Evolutionary conservation across 1,139 yeast species (phyloP).

Genomic region (Debaryomyces singareniensis): DNA sequence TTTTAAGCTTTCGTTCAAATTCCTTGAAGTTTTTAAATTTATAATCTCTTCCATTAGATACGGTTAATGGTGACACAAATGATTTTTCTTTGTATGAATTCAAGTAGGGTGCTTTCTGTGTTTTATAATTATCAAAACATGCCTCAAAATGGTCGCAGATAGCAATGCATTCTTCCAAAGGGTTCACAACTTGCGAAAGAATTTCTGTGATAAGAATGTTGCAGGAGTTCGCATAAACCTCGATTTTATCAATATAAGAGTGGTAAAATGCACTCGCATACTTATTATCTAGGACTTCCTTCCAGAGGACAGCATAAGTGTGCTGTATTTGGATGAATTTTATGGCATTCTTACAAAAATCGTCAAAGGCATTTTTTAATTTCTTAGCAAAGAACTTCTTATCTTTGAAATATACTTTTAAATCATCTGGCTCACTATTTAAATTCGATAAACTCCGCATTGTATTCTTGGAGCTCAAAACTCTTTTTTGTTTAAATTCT

Average conservation of each 20-base stretch:
- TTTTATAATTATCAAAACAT: slow-evolving; percentile 6
- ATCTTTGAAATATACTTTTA: too few relatives aligned
- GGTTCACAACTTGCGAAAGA: slow-evolving; percentile 7
- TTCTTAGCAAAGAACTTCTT: slow-evolving; percentile 5
- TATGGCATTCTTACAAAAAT: slow-evolving; percentile 3
- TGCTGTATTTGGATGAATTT: slow-evolving; percentile 11
- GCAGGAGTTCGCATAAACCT: slow-evolving; percentile 7
- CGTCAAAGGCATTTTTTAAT: slow-evolving; percentile 4
- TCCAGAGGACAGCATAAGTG: slow-evolving; percentile 13
- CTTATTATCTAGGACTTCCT: slow-evolving; percentile 8
- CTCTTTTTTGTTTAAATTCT: too few relatives aligned
- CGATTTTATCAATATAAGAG: slow-evolving; percentile 13
- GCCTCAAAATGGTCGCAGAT: slow-evolving; percentile 7
- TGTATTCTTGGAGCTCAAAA: too few relatives aligned
- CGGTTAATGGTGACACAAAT: slow-evolving; percentile 4
- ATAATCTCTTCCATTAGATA: slow-evolving; percentile 2
- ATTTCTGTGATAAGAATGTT: slow-evolving; percentile 8
- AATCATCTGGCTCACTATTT: too few relatives aligned
- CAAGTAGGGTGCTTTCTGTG: slow-evolving; percentile 5
- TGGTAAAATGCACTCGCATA: slow-evolving; percentile 14
- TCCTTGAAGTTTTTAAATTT: slow-evolving; percentile 7
- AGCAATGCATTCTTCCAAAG: slow-evolving; percentile 3
- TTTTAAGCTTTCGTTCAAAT: slow-evolving; percentile 5
- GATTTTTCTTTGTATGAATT: slow-evolving; percentile 6
- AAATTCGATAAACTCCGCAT: too few relatives aligned